Percentiles rank a stretch among this genome's conserved stretches.
These are phyloP conservation scores for Sporothrix euskadiensis DNA, from an alignment of 2,329 filamentous ascomycete genomes.

Conservation along the genomic window DNA sequence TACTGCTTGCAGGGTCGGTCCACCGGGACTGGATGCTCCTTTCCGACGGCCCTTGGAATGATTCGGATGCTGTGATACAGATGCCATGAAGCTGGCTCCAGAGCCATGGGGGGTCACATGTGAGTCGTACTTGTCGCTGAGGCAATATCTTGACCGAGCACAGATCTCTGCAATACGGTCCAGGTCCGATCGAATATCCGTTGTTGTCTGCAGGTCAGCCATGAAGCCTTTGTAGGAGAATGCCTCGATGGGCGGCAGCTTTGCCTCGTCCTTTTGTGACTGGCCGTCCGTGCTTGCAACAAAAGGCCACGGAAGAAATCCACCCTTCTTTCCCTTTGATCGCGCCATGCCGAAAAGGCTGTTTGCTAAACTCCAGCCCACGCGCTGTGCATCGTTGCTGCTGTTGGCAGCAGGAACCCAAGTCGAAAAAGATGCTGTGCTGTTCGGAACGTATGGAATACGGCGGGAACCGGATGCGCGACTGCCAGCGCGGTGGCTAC, in stretches of 20 bases:
- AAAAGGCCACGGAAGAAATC: constrained; percentile 39
- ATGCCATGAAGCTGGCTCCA: constrained; percentile 58
- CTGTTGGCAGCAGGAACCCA: constrained; percentile 17
- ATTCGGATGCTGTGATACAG: constrained; percentile 22
- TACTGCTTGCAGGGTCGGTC: constrained; percentile 59
- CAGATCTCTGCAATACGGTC: constrained; percentile 68
- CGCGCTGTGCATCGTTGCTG: constrained; percentile 28
- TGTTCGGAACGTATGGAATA: constrained; percentile 36
- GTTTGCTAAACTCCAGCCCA: constrained; percentile 19
- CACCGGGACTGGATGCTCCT: constrained; percentile 40
- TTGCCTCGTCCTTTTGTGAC: constrained; percentile 39
- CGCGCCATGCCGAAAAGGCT: constrained; percentile 45
- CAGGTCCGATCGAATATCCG: constrained; percentile 58
- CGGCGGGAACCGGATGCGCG: constrained; percentile 36
- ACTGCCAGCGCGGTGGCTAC: constrained; percentile 38
- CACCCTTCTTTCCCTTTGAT: constrained; percentile 45
- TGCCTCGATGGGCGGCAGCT: constrained; percentile 62
- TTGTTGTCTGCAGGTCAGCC: constrained; percentile 42
- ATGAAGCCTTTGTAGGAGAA: constrained; percentile 67
- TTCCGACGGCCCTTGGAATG: constrained; percentile 30
- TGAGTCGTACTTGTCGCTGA: constrained; percentile 68
- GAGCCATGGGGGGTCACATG: constrained; percentile 64
- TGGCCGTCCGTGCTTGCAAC: constrained; percentile 30
- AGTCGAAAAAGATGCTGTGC: constrained; percentile 31
- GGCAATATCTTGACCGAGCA: constrained; percentile 62